Conservation (phyloP, 225 moss, liverwort and hornwort genomes). For the Neckera pumila region DNA sequence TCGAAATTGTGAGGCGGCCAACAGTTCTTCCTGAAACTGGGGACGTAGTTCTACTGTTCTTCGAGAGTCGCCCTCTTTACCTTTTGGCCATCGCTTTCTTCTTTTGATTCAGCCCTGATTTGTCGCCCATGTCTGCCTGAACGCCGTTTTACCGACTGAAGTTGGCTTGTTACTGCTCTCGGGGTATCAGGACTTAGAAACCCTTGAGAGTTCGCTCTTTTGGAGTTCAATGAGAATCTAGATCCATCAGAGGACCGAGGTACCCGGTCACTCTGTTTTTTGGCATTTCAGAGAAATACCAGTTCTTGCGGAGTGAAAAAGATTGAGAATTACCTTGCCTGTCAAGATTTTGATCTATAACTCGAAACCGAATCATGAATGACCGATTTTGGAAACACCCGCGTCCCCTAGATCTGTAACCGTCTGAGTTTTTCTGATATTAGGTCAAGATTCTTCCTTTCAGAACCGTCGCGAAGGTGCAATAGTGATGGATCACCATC, state of each 20-base stretch:
- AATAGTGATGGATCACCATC: neutral
- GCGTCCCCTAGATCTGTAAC: neutral
- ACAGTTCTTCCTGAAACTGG: neutral
- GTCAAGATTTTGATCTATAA: neutral
- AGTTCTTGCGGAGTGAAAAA: neutral
- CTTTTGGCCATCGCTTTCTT: neutral
- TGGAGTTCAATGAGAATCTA: neutral
- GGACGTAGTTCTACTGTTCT: neutral
- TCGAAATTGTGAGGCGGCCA: neutral
- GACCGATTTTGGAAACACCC: neutral
- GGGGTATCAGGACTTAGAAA: neutral
- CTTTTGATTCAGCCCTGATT: neutral
- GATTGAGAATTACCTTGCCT: neutral
- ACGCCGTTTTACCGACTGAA: neutral
- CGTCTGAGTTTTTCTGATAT: neutral
- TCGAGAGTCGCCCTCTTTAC: neutral
- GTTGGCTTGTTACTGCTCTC: neutral
- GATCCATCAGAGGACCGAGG: neutral
- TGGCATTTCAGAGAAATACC: neutral
- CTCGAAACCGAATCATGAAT: neutral
- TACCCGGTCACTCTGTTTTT: neutral
- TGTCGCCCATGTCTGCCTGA: neutral
- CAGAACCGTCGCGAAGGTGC: neutral
- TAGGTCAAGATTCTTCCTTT: neutral
- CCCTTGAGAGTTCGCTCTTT: neutral